Evolutionary conservation across 345 rosid species (phyloP).

Genomic region (Streptanthus diversifolius): DNA sequence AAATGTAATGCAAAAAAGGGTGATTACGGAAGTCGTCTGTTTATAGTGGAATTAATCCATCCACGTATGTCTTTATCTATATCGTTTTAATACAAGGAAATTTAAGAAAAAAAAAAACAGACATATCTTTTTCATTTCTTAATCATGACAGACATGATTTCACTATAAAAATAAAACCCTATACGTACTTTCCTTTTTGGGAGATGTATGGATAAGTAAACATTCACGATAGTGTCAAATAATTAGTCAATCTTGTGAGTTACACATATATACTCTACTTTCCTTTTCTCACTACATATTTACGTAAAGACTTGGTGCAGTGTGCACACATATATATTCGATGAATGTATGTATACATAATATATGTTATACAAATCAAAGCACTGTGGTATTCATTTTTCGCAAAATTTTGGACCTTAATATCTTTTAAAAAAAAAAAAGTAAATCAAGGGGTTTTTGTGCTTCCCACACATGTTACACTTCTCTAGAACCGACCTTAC

Average conservation of each 20-base stretch:
- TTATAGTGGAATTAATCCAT: neutral
- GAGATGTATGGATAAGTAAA: neutral
- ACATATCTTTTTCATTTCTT: neutral
- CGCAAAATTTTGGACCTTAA: too few relatives aligned
- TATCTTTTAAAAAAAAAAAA: too few relatives aligned
- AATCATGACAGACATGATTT: neutral
- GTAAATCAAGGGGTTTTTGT: too few relatives aligned
- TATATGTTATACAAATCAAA: too few relatives aligned
- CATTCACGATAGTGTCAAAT: neutral
- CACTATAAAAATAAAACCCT: neutral
- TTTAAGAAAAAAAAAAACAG: neutral
- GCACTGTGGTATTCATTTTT: too few relatives aligned
- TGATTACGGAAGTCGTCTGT: neutral
- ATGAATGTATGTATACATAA: too few relatives aligned
- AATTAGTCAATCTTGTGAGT: neutral
- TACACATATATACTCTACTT: neutral
- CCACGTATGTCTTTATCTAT: conserved; percentile 6
- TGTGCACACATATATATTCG: neutral
- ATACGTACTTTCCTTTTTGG: neutral
- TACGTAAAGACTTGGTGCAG: neutral
- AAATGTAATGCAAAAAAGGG: neutral
- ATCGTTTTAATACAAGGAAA: too few relatives aligned
- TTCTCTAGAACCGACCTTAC: too few relatives aligned
- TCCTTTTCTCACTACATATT: neutral
- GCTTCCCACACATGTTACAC: too few relatives aligned